Conservation (phyloP, 805 yeast species). For the Kodamaea laetipori region DNA sequence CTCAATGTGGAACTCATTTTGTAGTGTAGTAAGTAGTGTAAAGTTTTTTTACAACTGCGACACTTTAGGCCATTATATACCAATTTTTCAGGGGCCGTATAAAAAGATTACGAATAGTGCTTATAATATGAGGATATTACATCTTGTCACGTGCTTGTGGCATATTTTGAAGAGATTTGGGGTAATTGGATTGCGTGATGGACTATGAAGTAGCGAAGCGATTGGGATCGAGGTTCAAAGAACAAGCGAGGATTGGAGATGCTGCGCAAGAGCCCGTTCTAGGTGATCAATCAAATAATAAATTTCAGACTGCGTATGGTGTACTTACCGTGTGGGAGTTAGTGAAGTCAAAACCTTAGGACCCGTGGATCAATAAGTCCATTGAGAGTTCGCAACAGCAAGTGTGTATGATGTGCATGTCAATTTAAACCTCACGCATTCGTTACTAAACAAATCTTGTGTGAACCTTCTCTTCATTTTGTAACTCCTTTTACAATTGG, state of each 20-base stretch:
- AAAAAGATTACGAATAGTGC: constrained; percentile 1
- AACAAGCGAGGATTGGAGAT: not conserved
- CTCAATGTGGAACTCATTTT: constrained; percentile 39
- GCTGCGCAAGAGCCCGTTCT: no score
- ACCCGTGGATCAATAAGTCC: no score
- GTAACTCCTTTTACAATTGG: no score
- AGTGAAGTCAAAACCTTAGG: no score
- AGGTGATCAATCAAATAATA: no score
- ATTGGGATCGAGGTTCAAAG: not conserved
- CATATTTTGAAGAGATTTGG: constrained; percentile 1
- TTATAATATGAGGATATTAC: constrained; percentile 7
- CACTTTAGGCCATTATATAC: constrained; percentile 7
- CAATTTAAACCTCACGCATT: no score
- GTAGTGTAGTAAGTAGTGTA: not conserved
- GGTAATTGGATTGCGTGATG: not conserved
- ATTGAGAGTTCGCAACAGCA: no score
- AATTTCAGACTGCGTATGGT: no score
- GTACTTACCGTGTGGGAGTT: no score
- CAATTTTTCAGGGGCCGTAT: constrained; percentile 8
- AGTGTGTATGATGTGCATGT: no score
- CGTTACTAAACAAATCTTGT: no score
- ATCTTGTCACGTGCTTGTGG: constrained; percentile 14
- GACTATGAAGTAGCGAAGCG: not conserved
- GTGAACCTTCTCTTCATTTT: no score
- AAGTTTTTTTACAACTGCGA: not conserved